phyloP scores from a whole-genome alignment of 257 asterid genomes.

The Solanum megistacrolobum region DNA sequence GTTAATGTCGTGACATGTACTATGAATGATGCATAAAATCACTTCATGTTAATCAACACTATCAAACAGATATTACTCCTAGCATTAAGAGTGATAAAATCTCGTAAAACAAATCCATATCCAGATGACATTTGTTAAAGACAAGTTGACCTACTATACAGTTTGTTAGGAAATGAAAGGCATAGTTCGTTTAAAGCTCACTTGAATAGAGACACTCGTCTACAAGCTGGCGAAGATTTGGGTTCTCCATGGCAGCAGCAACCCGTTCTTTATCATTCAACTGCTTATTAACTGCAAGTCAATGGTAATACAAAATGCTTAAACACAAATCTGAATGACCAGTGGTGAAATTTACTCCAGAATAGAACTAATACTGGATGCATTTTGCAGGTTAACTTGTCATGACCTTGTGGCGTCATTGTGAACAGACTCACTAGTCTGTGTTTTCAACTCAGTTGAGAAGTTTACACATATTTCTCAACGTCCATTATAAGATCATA shows the following conservation, averaged over 20 bases:
- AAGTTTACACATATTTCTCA: no score
- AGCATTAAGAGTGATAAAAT: not conserved
- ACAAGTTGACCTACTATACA: constrained; percentile 18
- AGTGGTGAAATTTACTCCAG: no score
- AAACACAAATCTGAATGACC: no score
- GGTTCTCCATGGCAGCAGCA: constrained; percentile 90
- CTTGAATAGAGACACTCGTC: constrained; percentile 79
- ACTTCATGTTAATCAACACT: not conserved
- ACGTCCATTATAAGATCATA: no score
- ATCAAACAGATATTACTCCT: not conserved
- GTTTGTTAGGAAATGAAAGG: not conserved
- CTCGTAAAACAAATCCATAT: not conserved
- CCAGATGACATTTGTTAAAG: not conserved
- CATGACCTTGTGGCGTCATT: no score
- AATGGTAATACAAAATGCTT: not conserved
- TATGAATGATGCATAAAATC: not conserved
- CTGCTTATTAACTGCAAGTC: constrained; percentile 73
- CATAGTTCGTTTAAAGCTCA: constrained; percentile 42
- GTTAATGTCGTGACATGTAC: no score
- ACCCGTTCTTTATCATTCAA: constrained; percentile 86
- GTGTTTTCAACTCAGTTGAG: no score
- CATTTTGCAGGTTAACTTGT: no score
- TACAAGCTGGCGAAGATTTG: constrained; percentile 89
- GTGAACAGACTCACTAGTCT: no score
- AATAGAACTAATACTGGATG: no score